phyloP scores from a whole-genome alignment of 2,329 filamentous ascomycete species.

The Phaeomoniella chlamydospora region DNA sequence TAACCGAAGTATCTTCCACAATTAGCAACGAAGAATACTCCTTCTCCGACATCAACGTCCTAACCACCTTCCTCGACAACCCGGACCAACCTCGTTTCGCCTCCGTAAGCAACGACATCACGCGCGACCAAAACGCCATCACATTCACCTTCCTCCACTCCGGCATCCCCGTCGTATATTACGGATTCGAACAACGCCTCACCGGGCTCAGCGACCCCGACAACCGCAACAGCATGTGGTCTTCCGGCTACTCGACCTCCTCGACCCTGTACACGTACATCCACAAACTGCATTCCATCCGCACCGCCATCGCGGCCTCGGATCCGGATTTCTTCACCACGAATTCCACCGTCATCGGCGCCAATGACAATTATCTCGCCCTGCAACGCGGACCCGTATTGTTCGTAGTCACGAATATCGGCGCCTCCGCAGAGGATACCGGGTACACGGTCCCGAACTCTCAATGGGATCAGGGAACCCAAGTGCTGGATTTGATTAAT shows the following conservation, averaged over 20 bases:
- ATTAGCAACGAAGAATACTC: neutral
- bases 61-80: conserved; percentile 32
- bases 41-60: neutral
- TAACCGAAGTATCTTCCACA: conserved; percentile 13
- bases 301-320: conserved; percentile 11
- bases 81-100: conserved; percentile 41
- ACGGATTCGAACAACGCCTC: conserved; percentile 51
- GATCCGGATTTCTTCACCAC: neutral
- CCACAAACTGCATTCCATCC: conserved; percentile 33
- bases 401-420: conserved; percentile 7
- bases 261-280: conserved; percentile 36
- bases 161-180: conserved; percentile 51
- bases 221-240: conserved; percentile 44
- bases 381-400: conserved; percentile 15
- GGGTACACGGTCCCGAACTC: neutral
- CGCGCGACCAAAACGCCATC: conserved; percentile 44
- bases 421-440: conserved; percentile 5
- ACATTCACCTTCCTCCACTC: conserved; percentile 43
- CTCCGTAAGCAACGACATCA: conserved; percentile 30
- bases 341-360: neutral
- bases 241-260: conserved; percentile 31
- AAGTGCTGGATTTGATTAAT: neutral
- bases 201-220: conserved; percentile 32
- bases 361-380: conserved; percentile 47
- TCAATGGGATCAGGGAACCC: neutral